Evolutionary conservation across 2,329 filamentous ascomycete genomes (phyloP), one percentile per base, ranked within the genome.

Genomic region (Fusarium redolens): DNA sequence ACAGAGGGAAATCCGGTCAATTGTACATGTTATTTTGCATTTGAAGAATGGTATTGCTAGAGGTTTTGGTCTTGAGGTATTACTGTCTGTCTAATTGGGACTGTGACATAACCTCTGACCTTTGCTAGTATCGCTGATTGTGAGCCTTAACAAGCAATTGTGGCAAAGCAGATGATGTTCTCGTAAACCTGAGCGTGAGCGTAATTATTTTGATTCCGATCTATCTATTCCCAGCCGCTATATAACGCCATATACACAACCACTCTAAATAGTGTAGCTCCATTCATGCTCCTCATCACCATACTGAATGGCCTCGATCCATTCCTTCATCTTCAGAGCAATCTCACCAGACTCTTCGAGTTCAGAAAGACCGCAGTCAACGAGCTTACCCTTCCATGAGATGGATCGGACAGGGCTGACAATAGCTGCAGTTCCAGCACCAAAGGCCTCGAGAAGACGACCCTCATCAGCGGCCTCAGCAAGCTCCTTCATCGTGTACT

Each of bases 231-330:
- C 67, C 66, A 70, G 28, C 47, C 66, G 60, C 54, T 70, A 61
- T 66, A 66, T 61, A 67, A 70, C 68, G 60, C 67, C 68, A 38
- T 70, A 44, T 51, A 61, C 67, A 61, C 38, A 66, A 66, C 43
- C 52, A 66, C 52, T 50, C 41, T 70, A 68, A 44, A 71, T 52
- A 51, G 85, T 75, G 77, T 91, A 92, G 87, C 95, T 98, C 96
- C 96, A 99, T 74, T 92, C 88, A 82, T 98, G 94, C 81, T 94
- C 90, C 83, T 96, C 93, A 73, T 98, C 95, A 72, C 96, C 96
- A 81, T 98, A 98, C 85, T 98, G 96, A 76, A 97, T 95, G 33
- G 86, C 92, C 86, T 97, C 95, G 71, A 99, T 98, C 96, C 96
- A 99, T 78, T 92, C 90, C 90, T 97, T 97, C 92, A 99, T 95